Base-by-base conservation (phyloP, 202 grass and related monocot species). In the Saccharum hybrid region DNA sequence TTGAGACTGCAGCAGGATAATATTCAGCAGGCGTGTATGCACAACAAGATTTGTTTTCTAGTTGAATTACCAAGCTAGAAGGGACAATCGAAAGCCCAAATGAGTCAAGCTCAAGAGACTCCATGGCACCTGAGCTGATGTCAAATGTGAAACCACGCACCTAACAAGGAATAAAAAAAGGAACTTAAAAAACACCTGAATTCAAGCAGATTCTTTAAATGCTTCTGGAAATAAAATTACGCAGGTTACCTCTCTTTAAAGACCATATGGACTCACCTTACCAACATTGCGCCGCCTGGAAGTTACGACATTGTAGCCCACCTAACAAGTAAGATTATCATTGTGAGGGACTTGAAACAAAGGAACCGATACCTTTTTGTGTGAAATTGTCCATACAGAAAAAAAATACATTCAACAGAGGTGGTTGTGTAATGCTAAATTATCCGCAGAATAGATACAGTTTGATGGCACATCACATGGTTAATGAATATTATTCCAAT, bases 101-200 rank as follows among this genome's bases (percentile, higher is more conserved):
- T 5, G 96, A 93, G 70, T 98, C 96, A 62, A 98, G 81, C 84
- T 98, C 93, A 74, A 98, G 89, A 59, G 85, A 98, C 75, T 98
- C 91, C 75, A 98, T 85, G 30, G 79, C 85, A 68, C 96, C 96
- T 36, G 96, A 92, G 73, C 92, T 92, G 30, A 96, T 92, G 83
- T 98, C 91, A 75, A 98, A 94, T 34, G 89, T 92, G 78, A 93
- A 98, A 43, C 89, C 93, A 60, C 91, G 93, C 40, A 98, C 93
- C 88, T 98, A 60, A 40, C 94, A 23, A 40, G 68, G 37, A 72
- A 78, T 64, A 63, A 64, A 88, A 83, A 88, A 83, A 77, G 7
- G 63, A 71, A 3, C 66, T 84, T 78, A 0, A 21, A 63, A 75
- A 85, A 60, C 63, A 73, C 15, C n/a, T 4, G 4, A 51, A 19